Evolutionary conservation across 148 eudicot species (phyloP).

Genomic region (Vaccinium macrocarpon): DNA sequence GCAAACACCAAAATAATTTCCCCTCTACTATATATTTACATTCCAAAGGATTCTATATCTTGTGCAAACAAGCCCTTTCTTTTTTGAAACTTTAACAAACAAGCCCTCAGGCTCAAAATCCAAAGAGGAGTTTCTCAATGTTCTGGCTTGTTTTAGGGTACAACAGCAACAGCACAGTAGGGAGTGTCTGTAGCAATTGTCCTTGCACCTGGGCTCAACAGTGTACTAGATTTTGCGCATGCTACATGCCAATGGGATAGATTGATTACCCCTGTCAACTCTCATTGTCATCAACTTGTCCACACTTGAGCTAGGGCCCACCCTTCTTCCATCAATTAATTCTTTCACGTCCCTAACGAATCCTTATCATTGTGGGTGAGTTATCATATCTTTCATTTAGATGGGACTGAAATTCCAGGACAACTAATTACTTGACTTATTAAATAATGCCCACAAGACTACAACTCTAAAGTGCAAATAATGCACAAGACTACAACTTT

Average conservation of each 20-base stretch:
- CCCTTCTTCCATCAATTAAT: neutral
- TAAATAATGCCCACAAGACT: neutral
- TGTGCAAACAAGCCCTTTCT: neutral
- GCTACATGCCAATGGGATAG: slow-evolving; percentile 3
- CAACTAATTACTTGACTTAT: neutral
- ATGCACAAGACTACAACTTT: neutral
- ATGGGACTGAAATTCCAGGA: neutral
- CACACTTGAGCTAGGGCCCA: slow-evolving; percentile 4
- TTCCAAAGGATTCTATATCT: neutral
- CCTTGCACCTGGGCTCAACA: neutral
- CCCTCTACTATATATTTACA: neutral
- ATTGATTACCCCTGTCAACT: neutral
- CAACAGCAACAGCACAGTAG: neutral
- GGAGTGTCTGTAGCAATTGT: neutral
- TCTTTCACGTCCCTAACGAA: neutral
- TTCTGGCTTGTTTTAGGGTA: neutral
- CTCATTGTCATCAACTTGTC: slow-evolving; percentile 14
- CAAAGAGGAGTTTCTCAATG: neutral
- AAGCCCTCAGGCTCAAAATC: neutral
- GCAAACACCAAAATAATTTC: neutral
- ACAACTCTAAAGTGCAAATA: neutral
- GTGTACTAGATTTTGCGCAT: neutral
- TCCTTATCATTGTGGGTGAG: neutral
- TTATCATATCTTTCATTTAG: neutral
- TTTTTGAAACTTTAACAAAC: neutral